These are phyloP conservation scores for Colletotrichum orbiculare DNA, from an alignment of 2,329 filamentous ascomycete species.

Conservation along the genomic window DNA sequence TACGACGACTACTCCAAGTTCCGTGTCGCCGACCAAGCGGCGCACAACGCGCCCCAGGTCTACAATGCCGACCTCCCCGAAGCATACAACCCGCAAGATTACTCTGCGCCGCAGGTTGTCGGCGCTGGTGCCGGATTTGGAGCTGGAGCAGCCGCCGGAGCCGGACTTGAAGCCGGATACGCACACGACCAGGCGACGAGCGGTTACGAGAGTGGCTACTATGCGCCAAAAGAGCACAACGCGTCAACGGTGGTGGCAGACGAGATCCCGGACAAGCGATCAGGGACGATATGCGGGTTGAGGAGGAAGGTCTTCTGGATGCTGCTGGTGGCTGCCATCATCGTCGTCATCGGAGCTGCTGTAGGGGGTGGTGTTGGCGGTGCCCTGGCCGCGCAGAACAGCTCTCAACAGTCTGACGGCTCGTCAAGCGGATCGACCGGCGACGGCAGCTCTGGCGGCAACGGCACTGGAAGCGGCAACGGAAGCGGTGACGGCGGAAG, in stretches of 20 bases:
- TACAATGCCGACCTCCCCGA: conserved; percentile 19
- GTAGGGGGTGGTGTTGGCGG: conserved; percentile 34
- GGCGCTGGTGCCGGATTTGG: not conserved
- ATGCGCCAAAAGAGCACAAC: conserved; percentile 18
- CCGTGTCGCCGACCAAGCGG: conserved; percentile 18
- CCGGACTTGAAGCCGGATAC: not conserved
- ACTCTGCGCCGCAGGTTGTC: conserved; percentile 24
- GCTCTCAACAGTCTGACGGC: conserved; percentile 14
- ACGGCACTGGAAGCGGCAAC: not conserved
- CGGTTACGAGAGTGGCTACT: not conserved
- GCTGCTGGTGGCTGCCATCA: conserved; percentile 2
- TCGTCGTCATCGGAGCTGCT: conserved; percentile 24
- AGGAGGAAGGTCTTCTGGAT: conserved; percentile 34
- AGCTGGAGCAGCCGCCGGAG: not conserved
- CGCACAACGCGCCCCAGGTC: conserved; percentile 18
- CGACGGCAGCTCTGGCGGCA: not conserved
- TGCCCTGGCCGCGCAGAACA: conserved; percentile 15
- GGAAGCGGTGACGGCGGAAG: not conserved
- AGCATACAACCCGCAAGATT: conserved; percentile 3
- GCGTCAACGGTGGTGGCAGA: not conserved
- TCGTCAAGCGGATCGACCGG: conserved; percentile 3
- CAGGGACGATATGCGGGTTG: conserved; percentile 28
- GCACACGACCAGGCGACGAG: not conserved
- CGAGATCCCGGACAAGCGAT: not conserved
- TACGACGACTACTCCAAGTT: conserved; percentile 11